A percentile compares a stretch with the other conserved stretches of the same genome.
These are phyloP conservation scores for Aspergillus amoenus DNA, from an alignment of 2,329 filamentous ascomycete species.

Conservation along the genomic window DNA sequence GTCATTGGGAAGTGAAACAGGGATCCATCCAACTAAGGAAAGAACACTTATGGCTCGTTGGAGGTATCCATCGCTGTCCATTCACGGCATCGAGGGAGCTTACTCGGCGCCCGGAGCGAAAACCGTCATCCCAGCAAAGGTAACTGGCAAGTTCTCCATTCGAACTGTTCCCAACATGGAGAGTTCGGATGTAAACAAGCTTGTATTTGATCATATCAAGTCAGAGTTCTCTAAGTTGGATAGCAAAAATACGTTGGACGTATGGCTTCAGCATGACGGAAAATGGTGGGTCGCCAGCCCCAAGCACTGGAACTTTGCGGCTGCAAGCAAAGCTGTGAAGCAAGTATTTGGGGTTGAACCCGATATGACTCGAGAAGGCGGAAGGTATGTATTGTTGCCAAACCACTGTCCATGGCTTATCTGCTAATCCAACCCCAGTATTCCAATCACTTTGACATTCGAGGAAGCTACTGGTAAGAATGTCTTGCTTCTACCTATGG, in stretches of 20 bases:
- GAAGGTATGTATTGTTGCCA: conserved; percentile 58
- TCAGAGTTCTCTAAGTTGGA: conserved; percentile 81
- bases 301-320: conserved; percentile 98
- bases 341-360: conserved; percentile 91
- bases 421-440: conserved; percentile 57
- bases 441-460: conserved; percentile 94
- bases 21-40: conserved; percentile 86
- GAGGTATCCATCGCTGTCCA: conserved; percentile 88
- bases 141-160: conserved; percentile 97
- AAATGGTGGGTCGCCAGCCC: conserved; percentile 99
- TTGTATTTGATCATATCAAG: conserved; percentile 80
- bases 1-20: conserved; percentile 83
- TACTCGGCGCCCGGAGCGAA: conserved; percentile 93
- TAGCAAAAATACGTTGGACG: conserved; percentile 88
- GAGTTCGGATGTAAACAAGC: conserved; percentile 79
- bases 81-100: conserved; percentile 93
- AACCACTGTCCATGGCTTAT: conserved; percentile 2
- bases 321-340: conserved; percentile 93
- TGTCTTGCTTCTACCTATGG: conserved; percentile 92
- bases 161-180: conserved; percentile 98
- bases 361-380: conserved; percentile 94
- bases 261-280: conserved; percentile 80
- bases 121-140: conserved; percentile 97
- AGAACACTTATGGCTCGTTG: conserved; percentile 91
- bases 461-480: conserved; percentile 98